phyloP scores from a whole-genome alignment of 2,329 filamentous ascomycete species.

The Cadophora luteo-olivacea region DNA sequence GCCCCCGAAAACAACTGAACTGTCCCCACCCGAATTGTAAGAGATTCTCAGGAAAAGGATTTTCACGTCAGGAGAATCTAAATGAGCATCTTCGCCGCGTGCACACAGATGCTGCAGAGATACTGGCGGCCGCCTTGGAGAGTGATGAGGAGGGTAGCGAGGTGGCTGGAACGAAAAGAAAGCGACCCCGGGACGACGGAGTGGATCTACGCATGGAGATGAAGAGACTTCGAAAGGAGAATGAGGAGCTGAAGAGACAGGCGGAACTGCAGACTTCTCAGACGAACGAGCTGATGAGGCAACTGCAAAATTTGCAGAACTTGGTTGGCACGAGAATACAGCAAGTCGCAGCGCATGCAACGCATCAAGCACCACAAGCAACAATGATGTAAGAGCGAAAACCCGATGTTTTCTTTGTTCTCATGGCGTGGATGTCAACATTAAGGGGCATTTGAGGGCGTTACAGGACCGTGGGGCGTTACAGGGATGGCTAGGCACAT shows the following conservation, averaged over 20 bases:
- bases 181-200: conserved; percentile 50
- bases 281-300: conserved; percentile 32
- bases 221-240: conserved; percentile 70
- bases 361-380: conserved; percentile 20
- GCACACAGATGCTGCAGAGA: conserved; percentile 60
- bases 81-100: conserved; percentile 92
- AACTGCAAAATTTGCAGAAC: conserved; percentile 36
- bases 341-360: conserved; percentile 8
- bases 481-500: not conserved
- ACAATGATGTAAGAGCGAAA: conserved; percentile 18
- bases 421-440: not conserved
- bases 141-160: conserved; percentile 49
- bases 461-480: conserved; percentile 20
- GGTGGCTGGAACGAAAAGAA: conserved; percentile 55
- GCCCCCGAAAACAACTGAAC: conserved; percentile 84
- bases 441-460: conserved; percentile 15
- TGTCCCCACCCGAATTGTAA: conserved; percentile 90
- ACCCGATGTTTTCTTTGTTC: not conserved
- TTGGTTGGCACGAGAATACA: conserved; percentile 32
- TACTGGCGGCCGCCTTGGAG: conserved; percentile 47
- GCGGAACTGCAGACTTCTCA: conserved; percentile 53
- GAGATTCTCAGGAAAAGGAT: conserved; percentile 84
- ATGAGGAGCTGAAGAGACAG: conserved; percentile 61
- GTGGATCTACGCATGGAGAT: conserved; percentile 64
- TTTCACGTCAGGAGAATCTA: conserved; percentile 91